These are phyloP conservation scores for Russula olivacea DNA, from an alignment of 768 basidiomycete genomes.

Conservation along the genomic window DNA sequence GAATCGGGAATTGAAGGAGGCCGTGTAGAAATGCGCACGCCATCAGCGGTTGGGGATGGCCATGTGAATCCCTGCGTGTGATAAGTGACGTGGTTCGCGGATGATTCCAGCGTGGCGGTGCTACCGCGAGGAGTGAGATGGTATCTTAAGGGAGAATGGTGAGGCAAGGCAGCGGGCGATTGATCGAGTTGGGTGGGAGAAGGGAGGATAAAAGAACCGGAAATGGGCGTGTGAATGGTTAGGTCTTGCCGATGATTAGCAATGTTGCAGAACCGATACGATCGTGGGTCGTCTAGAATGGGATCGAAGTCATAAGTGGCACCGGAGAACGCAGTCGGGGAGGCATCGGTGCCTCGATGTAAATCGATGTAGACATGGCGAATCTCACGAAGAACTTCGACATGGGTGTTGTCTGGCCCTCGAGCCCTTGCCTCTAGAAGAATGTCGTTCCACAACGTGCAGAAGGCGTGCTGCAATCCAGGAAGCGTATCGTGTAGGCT, in stretches of 20 bases:
- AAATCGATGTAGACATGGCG: background rate
- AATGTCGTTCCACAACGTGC: conserved; percentile 6
- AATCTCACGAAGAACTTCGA: background rate
- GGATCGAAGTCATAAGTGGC: background rate
- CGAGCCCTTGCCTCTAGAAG: background rate
- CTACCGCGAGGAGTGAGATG: background rate
- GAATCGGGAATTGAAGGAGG: background rate
- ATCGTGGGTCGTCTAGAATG: background rate
- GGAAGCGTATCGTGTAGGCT: background rate
- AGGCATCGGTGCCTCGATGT: background rate
- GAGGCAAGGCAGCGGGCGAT: background rate
- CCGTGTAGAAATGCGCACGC: background rate
- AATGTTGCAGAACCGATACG: conserved; percentile 3
- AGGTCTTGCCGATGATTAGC: background rate
- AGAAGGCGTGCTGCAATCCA: conserved; percentile 7
- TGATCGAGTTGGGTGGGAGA: background rate
- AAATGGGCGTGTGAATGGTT: background rate
- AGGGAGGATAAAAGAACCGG: background rate
- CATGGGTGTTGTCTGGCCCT: background rate
- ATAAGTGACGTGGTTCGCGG: background rate
- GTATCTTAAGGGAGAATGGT: background rate
- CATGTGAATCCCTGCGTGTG: background rate
- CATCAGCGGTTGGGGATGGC: background rate
- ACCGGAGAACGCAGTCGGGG: background rate
- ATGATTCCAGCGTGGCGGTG: background rate